Evolutionary conservation across 2,329 filamentous ascomycete genomes (phyloP).

Genomic region (Cytospora mali): DNA sequence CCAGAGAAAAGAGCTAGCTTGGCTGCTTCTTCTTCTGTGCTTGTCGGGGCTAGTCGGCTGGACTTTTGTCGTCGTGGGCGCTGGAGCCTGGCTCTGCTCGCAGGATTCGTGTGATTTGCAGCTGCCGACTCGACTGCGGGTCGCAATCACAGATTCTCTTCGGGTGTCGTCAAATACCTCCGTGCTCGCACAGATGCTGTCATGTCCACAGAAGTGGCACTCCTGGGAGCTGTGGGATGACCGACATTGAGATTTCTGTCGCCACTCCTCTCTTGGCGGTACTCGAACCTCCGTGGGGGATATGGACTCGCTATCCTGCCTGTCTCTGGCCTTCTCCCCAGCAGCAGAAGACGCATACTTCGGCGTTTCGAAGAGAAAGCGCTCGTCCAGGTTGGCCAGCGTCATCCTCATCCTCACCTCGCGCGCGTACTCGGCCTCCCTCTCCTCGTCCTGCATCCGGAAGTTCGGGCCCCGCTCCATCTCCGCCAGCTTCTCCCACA

Average conservation of each 20-base stretch:
- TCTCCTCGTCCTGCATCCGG: conserved; percentile 3
- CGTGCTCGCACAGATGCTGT: not conserved
- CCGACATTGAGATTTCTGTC: not conserved
- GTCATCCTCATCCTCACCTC: not conserved
- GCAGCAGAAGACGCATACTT: not conserved
- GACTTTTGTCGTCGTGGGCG: not conserved
- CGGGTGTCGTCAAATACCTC: not conserved
- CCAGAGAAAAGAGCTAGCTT: conserved; percentile 12
- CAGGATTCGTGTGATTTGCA: not conserved
- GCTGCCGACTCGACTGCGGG: not conserved
- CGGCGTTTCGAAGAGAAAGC: conserved; percentile 9
- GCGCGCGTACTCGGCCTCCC: conserved; percentile 11
- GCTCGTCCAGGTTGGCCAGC: conserved; percentile 13
- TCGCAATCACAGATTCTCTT: conserved; percentile 1
- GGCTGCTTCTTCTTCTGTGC: conserved; percentile 15
- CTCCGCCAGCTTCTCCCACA: conserved; percentile 31
- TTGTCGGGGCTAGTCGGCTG: conserved; percentile 1
- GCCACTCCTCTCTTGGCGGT: not conserved
- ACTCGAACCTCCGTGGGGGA: conserved; percentile 7
- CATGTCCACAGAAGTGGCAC: conserved; percentile 11
- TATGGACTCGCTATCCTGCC: conserved; percentile 14
- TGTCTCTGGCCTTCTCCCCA: not conserved
- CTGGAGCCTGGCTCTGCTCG: not conserved
- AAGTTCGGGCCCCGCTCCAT: conserved; percentile 12
- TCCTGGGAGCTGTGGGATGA: not conserved